Evolutionary conservation across 352 stramenopile genomes (phyloP), one percentile per base, ranked within the genome.

Genomic region (Pythium diclinum): DNA sequence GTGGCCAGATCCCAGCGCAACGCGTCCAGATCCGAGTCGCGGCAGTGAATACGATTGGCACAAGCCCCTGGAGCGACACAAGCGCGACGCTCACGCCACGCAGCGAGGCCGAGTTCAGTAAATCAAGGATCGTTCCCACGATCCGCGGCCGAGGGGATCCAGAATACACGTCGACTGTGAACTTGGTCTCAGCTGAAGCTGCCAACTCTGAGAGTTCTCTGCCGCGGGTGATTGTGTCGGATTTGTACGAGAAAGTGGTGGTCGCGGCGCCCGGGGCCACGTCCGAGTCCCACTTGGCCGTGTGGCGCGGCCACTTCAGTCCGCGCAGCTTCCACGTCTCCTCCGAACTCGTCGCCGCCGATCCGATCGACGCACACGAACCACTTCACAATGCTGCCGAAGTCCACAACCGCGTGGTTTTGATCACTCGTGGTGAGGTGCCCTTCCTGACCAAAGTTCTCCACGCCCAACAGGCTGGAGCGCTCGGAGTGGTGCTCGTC

Each of bases 261-360:
- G 54, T 72, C 2, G 51, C 57, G 0, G 28, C 42, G 3, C 28
- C 28, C 11, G 42, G 21, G n/a, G 28, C 40, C n/a, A 40, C 32
- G 25, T 71, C 30, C 33, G 72, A 75, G 42, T 40, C 66, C 44
- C 65, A 59, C 21, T 77, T 87, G 25, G 78, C 85, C 14, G 77
- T 85, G 13, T 94, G 85, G 85, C 46, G 77, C 3, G 74, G 78
- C 4, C 82, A 94, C 67, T 81, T 77, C 65, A 94, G 85, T 59
- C 79, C 83, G 3, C 74, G 73, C 7, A 34, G 74, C 17, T 94
- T 91, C 60, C 69, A 87, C 54, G 79, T 94, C 34, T 87, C 81
- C 23, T 73, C 85, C 0, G 78, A 94, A 58, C 59, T 89, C 56
- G 76, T 90, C 49, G 61, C 83, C 6, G 83, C 83, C 1, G 81